These are phyloP conservation scores for Kuraishia floccosa DNA, from an alignment of 805 yeast species.

Conservation along the genomic window DNA sequence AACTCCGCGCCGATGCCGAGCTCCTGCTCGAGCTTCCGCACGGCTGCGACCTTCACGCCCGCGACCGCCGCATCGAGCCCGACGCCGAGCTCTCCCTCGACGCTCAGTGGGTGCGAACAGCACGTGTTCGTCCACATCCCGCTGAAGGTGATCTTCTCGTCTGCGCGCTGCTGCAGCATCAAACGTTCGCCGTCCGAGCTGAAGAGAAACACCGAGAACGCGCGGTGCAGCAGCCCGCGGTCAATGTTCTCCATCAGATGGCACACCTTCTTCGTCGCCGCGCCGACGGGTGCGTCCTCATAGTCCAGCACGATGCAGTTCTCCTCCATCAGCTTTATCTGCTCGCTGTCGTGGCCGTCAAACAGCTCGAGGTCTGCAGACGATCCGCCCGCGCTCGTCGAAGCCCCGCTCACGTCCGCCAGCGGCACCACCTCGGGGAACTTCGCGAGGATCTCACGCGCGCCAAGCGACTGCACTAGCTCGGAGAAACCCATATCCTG, in stretches of 20 bases:
- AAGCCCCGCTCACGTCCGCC: conserved; percentile 45
- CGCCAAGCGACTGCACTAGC: conserved; percentile 40
- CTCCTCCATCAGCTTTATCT: conserved; percentile 91
- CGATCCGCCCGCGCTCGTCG: conserved; percentile 26
- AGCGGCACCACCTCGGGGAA: conserved; percentile 67
- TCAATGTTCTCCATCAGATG: conserved; percentile 83
- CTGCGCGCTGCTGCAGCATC: conserved; percentile 89
- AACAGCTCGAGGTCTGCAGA: conserved; percentile 33
- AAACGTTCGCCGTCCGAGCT: conserved; percentile 65
- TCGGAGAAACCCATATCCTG: too few relatives aligned
- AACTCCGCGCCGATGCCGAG: conserved; percentile 65
- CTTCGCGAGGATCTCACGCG: conserved; percentile 35
- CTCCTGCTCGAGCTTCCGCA: conserved; percentile 87
- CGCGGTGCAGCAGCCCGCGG: conserved; percentile 83
- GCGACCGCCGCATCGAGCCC: conserved; percentile 46
- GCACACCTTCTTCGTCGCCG: conserved; percentile 87
- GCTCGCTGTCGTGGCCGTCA: conserved; percentile 86
- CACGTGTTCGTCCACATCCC: conserved; percentile 98
- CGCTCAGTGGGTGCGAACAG: conserved; percentile 93
- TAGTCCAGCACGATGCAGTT: conserved; percentile 89
- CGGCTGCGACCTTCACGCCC: conserved; percentile 85
- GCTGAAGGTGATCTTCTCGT: conserved; percentile 94
- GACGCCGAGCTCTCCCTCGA: conserved; percentile 68
- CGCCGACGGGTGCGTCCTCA: conserved; percentile 80
- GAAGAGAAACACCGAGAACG: conserved; percentile 91